Evolutionary conservation across 495 filamentous ascomycete genomes (phyloP), one percentile per base, ranked within the genome.

Genomic region (Cercophora scortea): DNA sequence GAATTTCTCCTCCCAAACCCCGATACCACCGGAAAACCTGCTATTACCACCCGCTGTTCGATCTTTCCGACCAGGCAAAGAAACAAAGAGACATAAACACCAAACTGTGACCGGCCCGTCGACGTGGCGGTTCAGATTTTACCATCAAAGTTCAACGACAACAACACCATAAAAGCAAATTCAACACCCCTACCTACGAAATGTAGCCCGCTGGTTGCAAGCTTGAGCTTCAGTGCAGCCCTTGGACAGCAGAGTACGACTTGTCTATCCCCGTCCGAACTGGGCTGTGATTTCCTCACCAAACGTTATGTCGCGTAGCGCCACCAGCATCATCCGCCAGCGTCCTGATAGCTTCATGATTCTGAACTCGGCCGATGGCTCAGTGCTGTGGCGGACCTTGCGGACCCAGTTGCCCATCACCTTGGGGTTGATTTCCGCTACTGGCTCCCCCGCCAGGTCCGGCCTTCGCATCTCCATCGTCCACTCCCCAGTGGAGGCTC

Each of bases 331-430:
- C 52, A 54, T 34, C 36, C 64, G 45, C 60, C 60, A 67, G 10
- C 52, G 49, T 3, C 64, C 62, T 8, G 53, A 50, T 11, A 65
- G 56, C 47, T 63, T 65, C 50, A 63, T 49, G 4, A 54, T 8
- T 34, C 36, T 44, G 35, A 63, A 60, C 39, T 34, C 48, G 15
- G 59, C 55, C 9, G 55, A 55, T 15, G 64, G 64, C 7, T 50
- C 18, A 3, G 38, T 55, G 49, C 47, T 53, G 36, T 67, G 64
- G 13, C 19, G 49, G 50, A 67, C 64, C 32, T 59, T 59, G n/a
- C 64, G 60, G 9, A 65, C 62, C 64, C 64, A 67, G 46, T 67
- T 67, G 32, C 64, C 64, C 49, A 51, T 55, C 17, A 47, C 44
- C 32, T 45, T 45, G 6, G 61, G 53, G 13, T 58, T 63, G 15